These are phyloP conservation scores for Pichia sp. DNA, from an alignment of 1,139 yeast genomes.

Conservation along the genomic window DNA sequence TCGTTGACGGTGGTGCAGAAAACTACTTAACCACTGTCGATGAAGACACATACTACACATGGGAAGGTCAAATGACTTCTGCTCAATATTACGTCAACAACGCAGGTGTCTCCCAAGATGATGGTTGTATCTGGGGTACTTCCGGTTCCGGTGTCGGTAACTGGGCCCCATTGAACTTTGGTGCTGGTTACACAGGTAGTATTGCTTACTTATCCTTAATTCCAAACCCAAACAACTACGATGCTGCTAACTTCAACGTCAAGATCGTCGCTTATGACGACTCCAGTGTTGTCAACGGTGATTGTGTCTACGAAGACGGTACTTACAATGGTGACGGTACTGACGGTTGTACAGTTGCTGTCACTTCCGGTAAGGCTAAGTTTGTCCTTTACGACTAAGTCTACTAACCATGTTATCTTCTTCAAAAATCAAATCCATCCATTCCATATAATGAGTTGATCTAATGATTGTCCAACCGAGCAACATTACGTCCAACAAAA, in stretches of 20 bases:
- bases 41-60: constrained; percentile 56
- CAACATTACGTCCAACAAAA: too few species aligned
- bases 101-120: constrained; percentile 71
- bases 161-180: constrained; percentile 82
- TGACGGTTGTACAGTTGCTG: constrained; percentile 80
- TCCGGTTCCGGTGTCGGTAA: constrained; percentile 67
- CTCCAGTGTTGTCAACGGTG: constrained; percentile 53
- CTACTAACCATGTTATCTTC: too few species aligned
- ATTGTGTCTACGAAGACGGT: constrained; percentile 65
- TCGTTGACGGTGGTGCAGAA: constrained; percentile 56
- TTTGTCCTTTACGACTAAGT: constrained; percentile 51
- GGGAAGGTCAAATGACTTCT: constrained; percentile 68
- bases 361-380: constrained; percentile 63
- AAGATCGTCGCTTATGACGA: constrained; percentile 62
- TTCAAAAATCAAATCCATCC: too few species aligned
- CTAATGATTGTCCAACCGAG: too few species aligned
- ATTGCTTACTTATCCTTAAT: constrained; percentile 71
- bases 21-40: constrained; percentile 66
- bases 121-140: constrained; percentile 79
- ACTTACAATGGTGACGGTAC: constrained; percentile 57
- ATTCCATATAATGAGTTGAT: too few species aligned
- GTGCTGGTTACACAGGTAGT: constrained; percentile 65
- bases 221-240: constrained; percentile 75
- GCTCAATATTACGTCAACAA: constrained; percentile 81
- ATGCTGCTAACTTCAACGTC: constrained; percentile 62